phyloP scores from a whole-genome alignment of 2,329 filamentous ascomycete genomes.

The Calonectria crousiana region DNA sequence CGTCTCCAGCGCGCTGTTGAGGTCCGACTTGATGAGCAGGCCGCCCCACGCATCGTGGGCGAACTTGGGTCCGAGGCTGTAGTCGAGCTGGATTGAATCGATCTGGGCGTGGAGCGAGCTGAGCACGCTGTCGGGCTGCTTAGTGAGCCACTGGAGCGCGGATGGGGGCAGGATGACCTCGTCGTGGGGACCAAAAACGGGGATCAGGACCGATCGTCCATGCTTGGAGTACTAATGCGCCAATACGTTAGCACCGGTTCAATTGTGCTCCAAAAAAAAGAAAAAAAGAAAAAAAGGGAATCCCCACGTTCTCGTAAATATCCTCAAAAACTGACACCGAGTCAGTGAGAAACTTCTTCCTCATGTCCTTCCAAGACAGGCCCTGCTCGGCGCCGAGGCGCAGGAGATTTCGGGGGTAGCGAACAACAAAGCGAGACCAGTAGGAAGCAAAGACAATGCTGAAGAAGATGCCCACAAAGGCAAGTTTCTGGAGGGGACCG shows the following conservation, averaged over 20 bases:
- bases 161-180: not conserved
- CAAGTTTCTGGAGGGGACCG: slow-evolving; percentile 1
- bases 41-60: slow-evolving; percentile 53
- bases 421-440: not conserved
- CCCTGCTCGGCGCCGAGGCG: not conserved
- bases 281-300: not conserved
- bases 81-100: slow-evolving; percentile 35
- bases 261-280: not conserved
- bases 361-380: not conserved
- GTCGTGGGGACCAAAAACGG: slow-evolving; percentile 5
- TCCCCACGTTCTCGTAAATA: slow-evolving; percentile 2
- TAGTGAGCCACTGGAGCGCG: not conserved
- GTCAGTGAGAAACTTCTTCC: slow-evolving; percentile 4
- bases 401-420: slow-evolving; percentile 8
- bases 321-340: not conserved
- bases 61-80: slow-evolving; percentile 54
- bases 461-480: not conserved
- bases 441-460: not conserved
- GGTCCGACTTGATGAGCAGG: slow-evolving; percentile 50
- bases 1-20: slow-evolving; percentile 50
- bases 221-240: slow-evolving; percentile 2
- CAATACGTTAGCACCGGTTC: not conserved
- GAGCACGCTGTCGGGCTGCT: slow-evolving; percentile 8
- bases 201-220: slow-evolving; percentile 1
- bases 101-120: slow-evolving; percentile 2